Evolutionary conservation across 805 yeast species (phyloP), one percentile per base, ranked within the genome.

Genomic region (Phaffomyces antillensis): DNA sequence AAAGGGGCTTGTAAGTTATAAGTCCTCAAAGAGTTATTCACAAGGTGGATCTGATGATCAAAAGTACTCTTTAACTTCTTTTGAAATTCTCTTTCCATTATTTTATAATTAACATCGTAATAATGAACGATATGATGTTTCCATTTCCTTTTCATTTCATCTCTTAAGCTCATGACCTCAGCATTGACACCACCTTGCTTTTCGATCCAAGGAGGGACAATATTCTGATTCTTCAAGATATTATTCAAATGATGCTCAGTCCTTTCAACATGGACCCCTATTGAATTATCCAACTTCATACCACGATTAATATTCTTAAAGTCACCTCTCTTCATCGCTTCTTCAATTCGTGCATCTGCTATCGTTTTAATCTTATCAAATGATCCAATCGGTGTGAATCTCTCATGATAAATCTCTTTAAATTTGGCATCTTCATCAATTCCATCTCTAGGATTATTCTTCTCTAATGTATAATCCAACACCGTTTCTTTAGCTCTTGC

Each of bases 151-250:
- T 67, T 72, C 28, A 81, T 44, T 32, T 68, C 68, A 0, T 52
- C 49, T 42, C 89, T 62, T 43, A 86, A 78, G 0, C 55, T 55
- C 3, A 54, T 58, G 9, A 84, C 69, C 33, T 75, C 76, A 2
- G 54, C 48, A 37, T 74, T 72, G 5, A 83, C 76, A 2, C 76
- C 71, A 17, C 76, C 69, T 60, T 86, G 93, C 44, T 77, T 81
- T 54, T 87, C 95, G 33, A 89, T 82, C 96, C 96, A 89, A 0
- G 95, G 95, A 0, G 96, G 96, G 11, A 80, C 67, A 1, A 86
- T 80, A 40, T 86, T 89, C 61, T 89, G 96, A 37, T 77, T 74
- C 43, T 73, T 76, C 45, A 89, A 64, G 38, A 89, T 82, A 49
- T 85, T 79, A 63, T 89, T 89, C 65, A 89, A 63, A 59, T 87